phyloP scores from a whole-genome alignment of 2,329 filamentous ascomycete genomes.

The Calycina herbarum region DNA sequence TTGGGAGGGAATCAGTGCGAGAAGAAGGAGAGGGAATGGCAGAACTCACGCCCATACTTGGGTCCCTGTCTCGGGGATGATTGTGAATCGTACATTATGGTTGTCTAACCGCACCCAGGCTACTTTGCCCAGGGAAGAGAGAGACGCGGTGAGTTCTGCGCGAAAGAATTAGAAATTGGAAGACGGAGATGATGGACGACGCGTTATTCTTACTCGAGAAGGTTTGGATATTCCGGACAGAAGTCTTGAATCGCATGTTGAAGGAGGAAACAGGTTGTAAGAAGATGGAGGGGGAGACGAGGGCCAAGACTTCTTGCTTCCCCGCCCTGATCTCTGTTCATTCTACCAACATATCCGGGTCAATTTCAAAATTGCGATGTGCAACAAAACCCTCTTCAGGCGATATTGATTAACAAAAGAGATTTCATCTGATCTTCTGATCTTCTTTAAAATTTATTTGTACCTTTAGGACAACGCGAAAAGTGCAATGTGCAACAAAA shows the following conservation, averaged over 20 bases:
- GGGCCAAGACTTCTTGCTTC: too few species aligned
- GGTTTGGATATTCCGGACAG: slow-evolving; percentile 64
- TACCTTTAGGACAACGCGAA: too few species aligned
- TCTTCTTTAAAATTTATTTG: too few species aligned
- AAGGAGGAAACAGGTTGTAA: neutral
- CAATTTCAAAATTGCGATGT: too few species aligned
- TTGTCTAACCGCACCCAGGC: slow-evolving; percentile 69
- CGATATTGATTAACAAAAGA: too few species aligned
- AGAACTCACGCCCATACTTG: slow-evolving; percentile 88
- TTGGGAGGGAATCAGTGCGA: slow-evolving; percentile 40
- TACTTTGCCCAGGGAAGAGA: slow-evolving; percentile 54
- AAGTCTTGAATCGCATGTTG: slow-evolving; percentile 66
- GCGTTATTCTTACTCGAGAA: slow-evolving; percentile 55
- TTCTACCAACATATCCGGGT: too few species aligned
- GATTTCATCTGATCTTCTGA: too few species aligned
- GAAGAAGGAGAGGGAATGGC: slow-evolving; percentile 16
- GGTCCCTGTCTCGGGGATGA: slow-evolving; percentile 90
- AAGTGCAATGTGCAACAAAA: too few species aligned
- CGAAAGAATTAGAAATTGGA: slow-evolving; percentile 17
- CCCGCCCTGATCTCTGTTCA: too few species aligned
- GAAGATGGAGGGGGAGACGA: neutral
- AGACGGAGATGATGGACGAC: neutral
- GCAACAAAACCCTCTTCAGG: too few species aligned
- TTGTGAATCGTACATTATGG: slow-evolving; percentile 86
- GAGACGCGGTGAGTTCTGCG: slow-evolving; percentile 63